phyloP scores from a whole-genome alignment of 352 stramenopile species.

The Phytophthora rubi region DNA sequence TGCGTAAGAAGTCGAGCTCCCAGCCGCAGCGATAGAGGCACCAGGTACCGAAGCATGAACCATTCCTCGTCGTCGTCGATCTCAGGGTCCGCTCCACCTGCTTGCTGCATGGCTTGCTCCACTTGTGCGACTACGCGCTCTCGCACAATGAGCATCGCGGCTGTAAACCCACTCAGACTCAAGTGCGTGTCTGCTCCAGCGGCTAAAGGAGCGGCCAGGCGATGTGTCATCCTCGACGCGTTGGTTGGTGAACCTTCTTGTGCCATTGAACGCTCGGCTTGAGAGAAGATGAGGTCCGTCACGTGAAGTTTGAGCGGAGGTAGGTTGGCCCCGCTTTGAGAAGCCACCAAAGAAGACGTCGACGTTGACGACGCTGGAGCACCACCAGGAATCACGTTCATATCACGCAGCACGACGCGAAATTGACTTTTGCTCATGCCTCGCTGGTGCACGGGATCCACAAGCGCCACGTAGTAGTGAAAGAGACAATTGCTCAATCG shows the following conservation, averaged over 20 bases:
- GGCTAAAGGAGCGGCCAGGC: conserved; percentile 28
- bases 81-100: conserved; percentile 32
- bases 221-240: conserved; percentile 34
- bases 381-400: conserved; percentile 44
- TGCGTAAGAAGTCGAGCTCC: conserved; percentile 51
- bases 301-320: conserved; percentile 67
- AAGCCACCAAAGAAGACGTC: conserved; percentile 17
- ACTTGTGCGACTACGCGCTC: conserved; percentile 54
- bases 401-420: conserved; percentile 59
- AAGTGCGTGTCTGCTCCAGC: conserved; percentile 33
- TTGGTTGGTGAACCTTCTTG: conserved; percentile 40
- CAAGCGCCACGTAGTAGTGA: conserved; percentile 67
- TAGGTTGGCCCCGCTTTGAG: conserved; percentile 12
- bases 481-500: conserved; percentile 72
- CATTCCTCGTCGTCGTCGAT: conserved; percentile 74
- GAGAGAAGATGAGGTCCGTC: conserved; percentile 68
- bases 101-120: conserved; percentile 44
- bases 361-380: conserved; percentile 11
- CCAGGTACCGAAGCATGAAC: conserved; percentile 64
- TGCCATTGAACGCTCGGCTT: conserved; percentile 48
- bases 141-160: conserved; percentile 64
- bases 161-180: conserved; percentile 50
- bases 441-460: conserved; percentile 51
- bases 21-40: conserved; percentile 55
- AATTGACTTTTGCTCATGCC: conserved; percentile 76